These are phyloP conservation scores for Kregervanrija fluxuum DNA, from an alignment of 805 yeast genomes.

Conservation along the genomic window DNA sequence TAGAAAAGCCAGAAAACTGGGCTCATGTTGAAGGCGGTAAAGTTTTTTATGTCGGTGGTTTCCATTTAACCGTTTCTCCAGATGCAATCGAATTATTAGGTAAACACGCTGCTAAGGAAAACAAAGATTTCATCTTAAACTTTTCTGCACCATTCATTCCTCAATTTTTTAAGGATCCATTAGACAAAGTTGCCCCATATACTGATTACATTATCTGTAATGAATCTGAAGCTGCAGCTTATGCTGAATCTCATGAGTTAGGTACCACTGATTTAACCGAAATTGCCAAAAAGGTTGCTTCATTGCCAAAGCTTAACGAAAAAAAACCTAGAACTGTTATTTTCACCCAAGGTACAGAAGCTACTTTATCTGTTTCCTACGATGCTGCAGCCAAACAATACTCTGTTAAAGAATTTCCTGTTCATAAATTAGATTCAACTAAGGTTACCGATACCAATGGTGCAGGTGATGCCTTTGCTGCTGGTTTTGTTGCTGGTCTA, in stretches of 20 bases:
- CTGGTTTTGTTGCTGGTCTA: slow-evolving; percentile 87
- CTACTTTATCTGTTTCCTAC: slow-evolving; percentile 72
- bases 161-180: slow-evolving; percentile 87
- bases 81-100: slow-evolving; percentile 88
- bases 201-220: slow-evolving; percentile 90
- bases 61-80: slow-evolving; percentile 96
- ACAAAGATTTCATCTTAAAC: slow-evolving; percentile 59
- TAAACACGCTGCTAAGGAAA: slow-evolving; percentile 59
- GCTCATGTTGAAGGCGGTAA: slow-evolving; percentile 70
- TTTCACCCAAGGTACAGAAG: slow-evolving; percentile 92
- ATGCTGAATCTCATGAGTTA: slow-evolving; percentile 77
- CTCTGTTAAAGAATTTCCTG: slow-evolving; percentile 49
- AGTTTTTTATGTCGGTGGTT: slow-evolving; percentile 94
- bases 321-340: slow-evolving; percentile 75
- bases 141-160: slow-evolving; percentile 96
- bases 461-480: slow-evolving; percentile 98
- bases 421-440: slow-evolving; percentile 59
- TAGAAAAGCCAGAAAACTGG: slow-evolving; percentile 89
- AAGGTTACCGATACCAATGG: slow-evolving; percentile 92
- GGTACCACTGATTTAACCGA: slow-evolving; percentile 53
- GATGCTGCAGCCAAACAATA: slow-evolving; percentile 40
- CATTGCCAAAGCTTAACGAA: slow-evolving; percentile 65
- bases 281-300: slow-evolving; percentile 78
- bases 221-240: slow-evolving; percentile 95
- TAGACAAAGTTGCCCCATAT: slow-evolving; percentile 75